Percentiles rank a stretch among this genome's conserved stretches.
phyloP scores from a whole-genome alignment of 352 stramenopile species.

The Phytophthora fragariae region DNA sequence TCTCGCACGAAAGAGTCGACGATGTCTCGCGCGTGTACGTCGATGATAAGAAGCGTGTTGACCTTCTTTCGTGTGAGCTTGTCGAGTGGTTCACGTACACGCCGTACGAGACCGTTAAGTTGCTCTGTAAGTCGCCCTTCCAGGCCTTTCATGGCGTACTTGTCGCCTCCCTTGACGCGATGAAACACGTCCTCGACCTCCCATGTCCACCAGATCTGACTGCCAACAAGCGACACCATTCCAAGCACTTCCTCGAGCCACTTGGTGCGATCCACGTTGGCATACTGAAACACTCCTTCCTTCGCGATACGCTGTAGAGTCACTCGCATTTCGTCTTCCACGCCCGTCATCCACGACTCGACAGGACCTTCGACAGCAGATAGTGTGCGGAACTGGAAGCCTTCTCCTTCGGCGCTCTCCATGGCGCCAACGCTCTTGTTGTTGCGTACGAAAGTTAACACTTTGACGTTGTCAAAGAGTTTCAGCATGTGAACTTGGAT shows the following conservation, averaged over 20 bases:
- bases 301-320: constrained; percentile 93
- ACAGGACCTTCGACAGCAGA: constrained; percentile 91
- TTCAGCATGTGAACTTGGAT: constrained; percentile 96
- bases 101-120: constrained; percentile 91
- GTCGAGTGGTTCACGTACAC: constrained; percentile 90
- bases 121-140: constrained; percentile 90
- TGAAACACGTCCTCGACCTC: constrained; percentile 95
- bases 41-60: constrained; percentile 93
- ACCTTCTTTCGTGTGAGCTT: constrained; percentile 93
- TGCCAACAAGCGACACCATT: constrained; percentile 93
- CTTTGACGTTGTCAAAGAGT: constrained; percentile 96
- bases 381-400: constrained; percentile 84
- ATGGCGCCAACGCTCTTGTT: constrained; percentile 92
- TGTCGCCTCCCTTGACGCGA: constrained; percentile 89
- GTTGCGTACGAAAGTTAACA: constrained; percentile 89
- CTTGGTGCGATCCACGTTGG: constrained; percentile 78
- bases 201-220: constrained; percentile 96
- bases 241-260: constrained; percentile 92
- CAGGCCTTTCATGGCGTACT: constrained; percentile 95
- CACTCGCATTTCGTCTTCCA: constrained; percentile 92
- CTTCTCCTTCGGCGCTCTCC: constrained; percentile 92
- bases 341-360: constrained; percentile 93
- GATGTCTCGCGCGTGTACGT: constrained; percentile 92
- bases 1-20: constrained; percentile 92
- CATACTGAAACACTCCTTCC: constrained; percentile 94